Conservation (phyloP, 2,329 filamentous ascomycete species). For the Diaporthe aspalathi region DNA sequence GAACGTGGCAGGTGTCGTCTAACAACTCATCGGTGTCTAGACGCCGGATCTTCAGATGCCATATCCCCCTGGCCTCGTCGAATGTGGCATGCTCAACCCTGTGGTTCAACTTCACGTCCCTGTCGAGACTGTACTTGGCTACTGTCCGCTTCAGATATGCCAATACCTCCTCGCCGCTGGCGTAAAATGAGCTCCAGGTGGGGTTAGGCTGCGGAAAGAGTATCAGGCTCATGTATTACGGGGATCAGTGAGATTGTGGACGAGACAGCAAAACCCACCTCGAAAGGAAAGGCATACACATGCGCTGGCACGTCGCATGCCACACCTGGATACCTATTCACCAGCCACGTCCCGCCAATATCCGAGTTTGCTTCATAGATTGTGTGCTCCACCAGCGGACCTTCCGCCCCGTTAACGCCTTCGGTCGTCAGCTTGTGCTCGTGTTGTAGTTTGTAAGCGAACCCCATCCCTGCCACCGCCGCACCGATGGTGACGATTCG, state of each 20-base stretch:
- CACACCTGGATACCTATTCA: constrained; percentile 69
- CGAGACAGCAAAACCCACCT: neutral
- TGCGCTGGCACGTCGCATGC: constrained; percentile 74
- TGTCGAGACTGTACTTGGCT: constrained; percentile 70
- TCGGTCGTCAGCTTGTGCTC: constrained; percentile 18
- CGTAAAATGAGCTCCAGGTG: constrained; percentile 74
- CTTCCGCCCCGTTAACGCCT: neutral
- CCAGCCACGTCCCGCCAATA: constrained; percentile 64
- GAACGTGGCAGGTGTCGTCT: constrained; percentile 63
- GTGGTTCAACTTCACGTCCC: constrained; percentile 63
- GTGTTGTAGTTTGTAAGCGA: constrained; percentile 36
- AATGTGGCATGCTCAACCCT: constrained; percentile 65
- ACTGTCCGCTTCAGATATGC: constrained; percentile 72
- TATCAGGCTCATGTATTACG: neutral
- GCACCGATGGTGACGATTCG: constrained; percentile 37
- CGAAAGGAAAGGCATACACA: constrained; percentile 73
- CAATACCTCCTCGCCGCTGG: constrained; percentile 71
- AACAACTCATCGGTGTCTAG: constrained; percentile 48
- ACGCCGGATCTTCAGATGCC: constrained; percentile 61
- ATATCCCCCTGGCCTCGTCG: constrained; percentile 62
- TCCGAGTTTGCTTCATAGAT: constrained; percentile 74
- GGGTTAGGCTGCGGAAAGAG: constrained; percentile 45
- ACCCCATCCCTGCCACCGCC: constrained; percentile 19
- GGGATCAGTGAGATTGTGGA: constrained; percentile 57
- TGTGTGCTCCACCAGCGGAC: constrained; percentile 55